phyloP scores from a whole-genome alignment of 2,329 filamentous ascomycete genomes.

The Pseudogymnoascus sp. region DNA sequence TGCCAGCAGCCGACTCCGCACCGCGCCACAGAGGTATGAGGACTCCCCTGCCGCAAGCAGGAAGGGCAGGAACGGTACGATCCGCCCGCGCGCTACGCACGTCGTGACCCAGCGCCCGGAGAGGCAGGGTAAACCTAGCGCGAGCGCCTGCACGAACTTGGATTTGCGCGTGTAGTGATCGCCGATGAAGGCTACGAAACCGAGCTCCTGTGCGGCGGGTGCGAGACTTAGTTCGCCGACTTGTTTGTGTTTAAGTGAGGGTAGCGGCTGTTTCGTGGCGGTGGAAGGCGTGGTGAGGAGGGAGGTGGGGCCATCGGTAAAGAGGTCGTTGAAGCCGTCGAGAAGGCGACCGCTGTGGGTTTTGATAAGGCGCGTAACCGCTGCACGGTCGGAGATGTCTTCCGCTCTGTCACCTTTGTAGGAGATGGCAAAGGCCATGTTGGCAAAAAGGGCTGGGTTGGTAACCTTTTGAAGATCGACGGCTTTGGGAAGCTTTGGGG shows the following conservation, averaged over 20 bases:
- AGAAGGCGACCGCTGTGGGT: slow-evolving; percentile 66
- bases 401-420: slow-evolving; percentile 50
- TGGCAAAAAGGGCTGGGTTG: slow-evolving; percentile 43
- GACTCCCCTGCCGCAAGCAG: slow-evolving; percentile 80
- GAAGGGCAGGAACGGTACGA: slow-evolving; percentile 72
- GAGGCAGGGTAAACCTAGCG: slow-evolving; percentile 79
- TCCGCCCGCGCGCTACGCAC: slow-evolving; percentile 50
- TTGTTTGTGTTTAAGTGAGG: slow-evolving; percentile 6
- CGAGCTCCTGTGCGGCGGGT: slow-evolving; percentile 42
- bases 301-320: slow-evolving; percentile 40
- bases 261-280: slow-evolving; percentile 13
- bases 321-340: slow-evolving; percentile 73
- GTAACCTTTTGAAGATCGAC: neutral
- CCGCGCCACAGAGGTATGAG: slow-evolving; percentile 62
- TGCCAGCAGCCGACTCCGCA: slow-evolving; percentile 62
- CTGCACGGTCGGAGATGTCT: slow-evolving; percentile 25
- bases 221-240: slow-evolving; percentile 35
- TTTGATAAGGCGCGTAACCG: slow-evolving; percentile 53
- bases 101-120: slow-evolving; percentile 71
- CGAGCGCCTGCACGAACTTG: slow-evolving; percentile 92
- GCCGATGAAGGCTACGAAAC: slow-evolving; percentile 79
- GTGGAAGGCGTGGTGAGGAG: slow-evolving; percentile 16
- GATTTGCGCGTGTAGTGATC: slow-evolving; percentile 77
- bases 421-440: slow-evolving; percentile 83
- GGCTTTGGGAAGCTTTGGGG: neutral